Conservation (phyloP, 495 filamentous ascomycete genomes). For the Neurospora africana region DNA sequence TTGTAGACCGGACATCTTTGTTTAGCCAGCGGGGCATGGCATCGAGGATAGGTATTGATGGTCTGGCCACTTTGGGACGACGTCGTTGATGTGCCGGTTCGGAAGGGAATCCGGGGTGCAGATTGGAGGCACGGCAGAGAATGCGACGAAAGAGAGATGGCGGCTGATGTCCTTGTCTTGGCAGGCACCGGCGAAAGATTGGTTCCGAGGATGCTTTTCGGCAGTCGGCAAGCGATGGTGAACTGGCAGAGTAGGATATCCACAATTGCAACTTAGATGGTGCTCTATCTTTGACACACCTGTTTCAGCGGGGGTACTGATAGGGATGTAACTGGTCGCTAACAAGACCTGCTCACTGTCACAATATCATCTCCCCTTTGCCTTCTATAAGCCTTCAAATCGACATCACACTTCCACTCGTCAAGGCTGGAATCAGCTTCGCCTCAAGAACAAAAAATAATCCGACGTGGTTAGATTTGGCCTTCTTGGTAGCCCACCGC, state of each 20-base stretch:
- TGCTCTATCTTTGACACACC: background rate
- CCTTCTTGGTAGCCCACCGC: background rate
- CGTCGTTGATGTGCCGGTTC: background rate
- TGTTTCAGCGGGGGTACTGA: fast-evolving
- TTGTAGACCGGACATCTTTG: background rate
- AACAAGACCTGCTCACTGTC: no score
- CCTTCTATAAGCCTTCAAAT: no score
- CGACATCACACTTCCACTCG: background rate
- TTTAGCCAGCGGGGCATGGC: background rate
- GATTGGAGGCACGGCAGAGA: background rate
- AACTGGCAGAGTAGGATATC: background rate
- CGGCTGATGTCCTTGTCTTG: background rate
- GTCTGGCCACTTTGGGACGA: background rate
- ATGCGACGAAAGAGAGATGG: background rate
- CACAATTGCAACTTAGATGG: background rate
- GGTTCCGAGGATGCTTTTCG: background rate
- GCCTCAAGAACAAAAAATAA: background rate
- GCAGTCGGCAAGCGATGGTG: background rate
- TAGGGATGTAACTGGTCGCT: background rate
- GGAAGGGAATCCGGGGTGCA: background rate
- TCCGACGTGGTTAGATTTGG: background rate
- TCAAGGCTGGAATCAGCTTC: no score
- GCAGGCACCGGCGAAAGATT: background rate
- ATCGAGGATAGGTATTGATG: background rate
- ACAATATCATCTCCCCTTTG: no score